phyloP scores from a whole-genome alignment of 2,329 filamentous ascomycete genomes.

The Beauveria bassiana region DNA sequence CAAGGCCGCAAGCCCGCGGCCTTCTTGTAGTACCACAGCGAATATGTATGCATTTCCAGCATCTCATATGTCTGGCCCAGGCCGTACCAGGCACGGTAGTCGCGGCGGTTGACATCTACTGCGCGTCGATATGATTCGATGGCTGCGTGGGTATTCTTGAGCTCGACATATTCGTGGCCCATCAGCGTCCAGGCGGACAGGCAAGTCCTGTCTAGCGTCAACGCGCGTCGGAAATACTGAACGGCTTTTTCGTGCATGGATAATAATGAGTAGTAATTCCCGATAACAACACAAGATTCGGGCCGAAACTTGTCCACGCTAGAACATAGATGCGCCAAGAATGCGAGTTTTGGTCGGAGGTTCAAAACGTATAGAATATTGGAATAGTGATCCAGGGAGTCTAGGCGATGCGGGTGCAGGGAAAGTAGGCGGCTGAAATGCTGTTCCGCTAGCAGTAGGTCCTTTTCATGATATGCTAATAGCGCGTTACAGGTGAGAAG shows the following conservation, averaged over 20 bases:
- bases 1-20: slow-evolving; percentile 88
- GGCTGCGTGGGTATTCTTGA: slow-evolving; percentile 96
- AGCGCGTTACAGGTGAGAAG: slow-evolving; percentile 84
- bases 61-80: slow-evolving; percentile 96
- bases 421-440: slow-evolving; percentile 75
- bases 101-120: slow-evolving; percentile 90
- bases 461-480: slow-evolving; percentile 83
- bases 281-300: slow-evolving; percentile 92
- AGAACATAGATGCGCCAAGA: slow-evolving; percentile 83
- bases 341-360: slow-evolving; percentile 79
- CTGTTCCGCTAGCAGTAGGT: slow-evolving; percentile 60
- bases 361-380: slow-evolving; percentile 96
- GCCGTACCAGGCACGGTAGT: slow-evolving; percentile 97
- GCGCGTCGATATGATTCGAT: slow-evolving; percentile 95
- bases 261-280: slow-evolving; percentile 92
- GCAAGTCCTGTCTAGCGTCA: slow-evolving; percentile 84
- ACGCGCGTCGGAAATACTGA: slow-evolving; percentile 89
- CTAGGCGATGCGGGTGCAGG: slow-evolving; percentile 64
- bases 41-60: slow-evolving; percentile 95
- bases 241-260: slow-evolving; percentile 97
- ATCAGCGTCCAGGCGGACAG: slow-evolving; percentile 96
- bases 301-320: slow-evolving; percentile 92
- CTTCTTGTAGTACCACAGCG: slow-evolving; percentile 95
- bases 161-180: slow-evolving; percentile 97
- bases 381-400: slow-evolving; percentile 90